Evolutionary conservation across 495 filamentous ascomycete genomes (phyloP).

Genomic region (Haplographium delicatum): DNA sequence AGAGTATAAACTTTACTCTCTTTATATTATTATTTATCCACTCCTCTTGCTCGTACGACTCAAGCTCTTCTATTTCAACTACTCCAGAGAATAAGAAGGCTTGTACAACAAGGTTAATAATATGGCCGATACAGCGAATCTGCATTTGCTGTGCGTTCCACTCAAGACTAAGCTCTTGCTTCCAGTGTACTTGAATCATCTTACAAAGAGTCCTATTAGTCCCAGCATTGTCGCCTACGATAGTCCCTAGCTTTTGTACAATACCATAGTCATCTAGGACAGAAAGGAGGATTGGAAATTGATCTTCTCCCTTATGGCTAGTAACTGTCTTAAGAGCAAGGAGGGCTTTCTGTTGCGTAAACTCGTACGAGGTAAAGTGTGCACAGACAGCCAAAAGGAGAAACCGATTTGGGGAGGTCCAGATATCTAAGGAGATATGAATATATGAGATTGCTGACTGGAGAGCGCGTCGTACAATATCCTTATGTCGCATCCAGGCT

Average conservation of each 20-base stretch:
- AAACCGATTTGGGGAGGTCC: neutral
- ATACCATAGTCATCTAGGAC: neutral
- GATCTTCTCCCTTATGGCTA: neutral
- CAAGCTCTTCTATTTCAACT: neutral
- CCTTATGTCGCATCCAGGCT: neutral
- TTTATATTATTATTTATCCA: neutral
- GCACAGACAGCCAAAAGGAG: neutral
- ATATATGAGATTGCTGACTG: neutral
- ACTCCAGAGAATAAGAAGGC: neutral
- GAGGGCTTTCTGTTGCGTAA: neutral
- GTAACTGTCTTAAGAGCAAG: neutral
- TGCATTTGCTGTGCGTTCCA: neutral
- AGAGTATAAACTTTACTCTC: neutral
- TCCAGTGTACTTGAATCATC: neutral
- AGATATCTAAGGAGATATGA: neutral
- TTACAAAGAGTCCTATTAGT: neutral
- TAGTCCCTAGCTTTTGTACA: neutral
- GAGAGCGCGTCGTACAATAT: neutral
- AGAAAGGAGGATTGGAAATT: neutral
- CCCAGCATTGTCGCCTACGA: neutral
- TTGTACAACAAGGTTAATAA: neutral
- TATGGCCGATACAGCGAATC: constrained; percentile 1
- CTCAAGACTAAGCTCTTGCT: neutral
- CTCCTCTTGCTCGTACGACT: neutral
- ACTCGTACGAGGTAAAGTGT: neutral